Percentiles rank a stretch among this genome's conserved stretches.
Evolutionary conservation across 2,329 filamentous ascomycete genomes (phyloP).

Genomic region (Fusarium sp.): DNA sequence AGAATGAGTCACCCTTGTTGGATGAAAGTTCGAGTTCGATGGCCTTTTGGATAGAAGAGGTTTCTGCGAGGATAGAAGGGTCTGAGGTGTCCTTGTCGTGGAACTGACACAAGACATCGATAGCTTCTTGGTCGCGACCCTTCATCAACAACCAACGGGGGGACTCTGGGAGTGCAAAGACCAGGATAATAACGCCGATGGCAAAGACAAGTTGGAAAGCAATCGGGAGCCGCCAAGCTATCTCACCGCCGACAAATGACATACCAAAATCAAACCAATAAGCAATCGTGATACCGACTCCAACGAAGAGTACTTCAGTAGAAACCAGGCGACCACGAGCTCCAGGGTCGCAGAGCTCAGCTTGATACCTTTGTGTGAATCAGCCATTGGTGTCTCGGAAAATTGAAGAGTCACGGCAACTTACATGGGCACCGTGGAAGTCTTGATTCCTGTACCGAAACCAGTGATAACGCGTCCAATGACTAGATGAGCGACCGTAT

Average conservation of each 20-base stretch:
- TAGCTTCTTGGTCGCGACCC: conserved; percentile 51
- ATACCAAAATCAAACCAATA: conserved; percentile 57
- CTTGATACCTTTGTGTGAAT: conserved; percentile 36
- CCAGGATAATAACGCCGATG: conserved; percentile 46
- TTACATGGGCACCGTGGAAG: conserved; percentile 52
- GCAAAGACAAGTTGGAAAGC: conserved; percentile 52
- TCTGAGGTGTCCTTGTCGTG: too few species aligned
- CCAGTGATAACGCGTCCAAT: conserved; percentile 61
- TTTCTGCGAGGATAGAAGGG: too few species aligned
- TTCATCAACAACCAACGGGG: conserved; percentile 54
- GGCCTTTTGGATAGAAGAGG: conserved; percentile 49
- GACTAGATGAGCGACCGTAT: conserved; percentile 59
- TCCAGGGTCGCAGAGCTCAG: conserved; percentile 54
- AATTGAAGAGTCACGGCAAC: fast-evolving
- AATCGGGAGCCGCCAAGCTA: conserved; percentile 43
- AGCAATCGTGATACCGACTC: conserved; percentile 52
- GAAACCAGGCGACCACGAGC: conserved; percentile 62
- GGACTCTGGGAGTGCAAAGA: conserved; percentile 54
- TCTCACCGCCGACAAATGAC: conserved; percentile 45
- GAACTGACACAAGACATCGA: conserved; percentile 49
- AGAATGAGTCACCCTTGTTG: conserved; percentile 33
- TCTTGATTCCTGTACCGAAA: conserved; percentile 58
- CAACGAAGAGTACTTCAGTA: conserved; percentile 56
- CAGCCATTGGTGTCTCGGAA: not conserved
- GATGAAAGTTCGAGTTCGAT: conserved; percentile 56